These are phyloP conservation scores for Cladosporium halotolerans DNA, from an alignment of 2,329 filamentous ascomycete genomes.

Conservation along the genomic window DNA sequence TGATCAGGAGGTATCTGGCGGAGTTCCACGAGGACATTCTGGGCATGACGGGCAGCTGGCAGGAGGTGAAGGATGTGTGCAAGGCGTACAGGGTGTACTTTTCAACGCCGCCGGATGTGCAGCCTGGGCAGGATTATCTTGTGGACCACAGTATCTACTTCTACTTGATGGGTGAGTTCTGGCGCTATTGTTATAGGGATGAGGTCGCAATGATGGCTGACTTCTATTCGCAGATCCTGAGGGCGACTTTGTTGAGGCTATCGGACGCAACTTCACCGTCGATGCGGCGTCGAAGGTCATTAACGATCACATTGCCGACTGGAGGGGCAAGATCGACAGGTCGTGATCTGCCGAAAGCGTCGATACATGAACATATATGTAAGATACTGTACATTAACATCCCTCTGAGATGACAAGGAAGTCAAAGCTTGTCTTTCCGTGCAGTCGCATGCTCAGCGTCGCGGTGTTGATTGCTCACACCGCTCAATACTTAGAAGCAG, in stretches of 20 bases:
- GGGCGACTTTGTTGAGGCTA: slow-evolving; percentile 94
- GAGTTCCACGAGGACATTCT: slow-evolving; percentile 87
- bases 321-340: slow-evolving; percentile 54
- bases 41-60: slow-evolving; percentile 87
- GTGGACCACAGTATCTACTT: slow-evolving; percentile 99
- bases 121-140: slow-evolving; percentile 91
- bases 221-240: slow-evolving; percentile 62
- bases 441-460: too few species aligned
- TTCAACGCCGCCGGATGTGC: slow-evolving; percentile 79
- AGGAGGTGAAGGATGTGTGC: slow-evolving; percentile 88
- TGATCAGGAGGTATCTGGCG: slow-evolving; percentile 74
- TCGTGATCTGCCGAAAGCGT: slow-evolving; percentile 9
- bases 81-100: slow-evolving; percentile 98
- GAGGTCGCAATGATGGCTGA: neutral
- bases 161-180: slow-evolving; percentile 75
- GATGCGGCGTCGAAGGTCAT: slow-evolving; percentile 81
- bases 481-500: too few species aligned
- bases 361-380: slow-evolving; percentile 1
- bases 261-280: slow-evolving; percentile 89
- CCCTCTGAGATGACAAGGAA: neutral
- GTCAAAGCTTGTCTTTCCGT: neutral
- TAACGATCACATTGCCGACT: slow-evolving; percentile 74
- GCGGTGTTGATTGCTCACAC: too few species aligned
- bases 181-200: neutral
- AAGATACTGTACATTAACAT: slow-evolving; percentile 9